Base-by-base conservation (phyloP, 371 early-diverging fungal genomes). In the Mucor indicus region DNA sequence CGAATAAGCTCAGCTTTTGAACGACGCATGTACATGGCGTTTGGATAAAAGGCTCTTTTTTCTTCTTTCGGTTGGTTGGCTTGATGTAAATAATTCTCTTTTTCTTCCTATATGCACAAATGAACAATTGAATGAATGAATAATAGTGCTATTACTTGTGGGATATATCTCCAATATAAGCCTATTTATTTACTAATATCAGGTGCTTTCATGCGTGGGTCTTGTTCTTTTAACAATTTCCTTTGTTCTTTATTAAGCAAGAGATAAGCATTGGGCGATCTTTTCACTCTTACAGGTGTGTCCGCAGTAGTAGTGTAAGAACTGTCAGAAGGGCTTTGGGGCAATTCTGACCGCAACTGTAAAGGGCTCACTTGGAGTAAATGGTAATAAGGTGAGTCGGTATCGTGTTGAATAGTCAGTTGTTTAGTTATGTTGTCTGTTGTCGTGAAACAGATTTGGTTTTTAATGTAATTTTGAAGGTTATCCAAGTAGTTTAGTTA, bases 191-290 rank as follows among this genome's bases (percentile, higher is more conserved):
- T 77, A 29, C 84, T 83, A 35, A 86, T 80, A 51, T 84, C 85
- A 23, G 77, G 76, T 22, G 81, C 83, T 7, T 76, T 82, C 72
- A 78, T 63, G 30, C 77, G 77, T 6, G 86, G 85, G 50, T 86
- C 78, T 35, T 78, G 66, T n/a, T 79, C 70, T 50, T 84, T 67
- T 29, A 86, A 53, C 20, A 73, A 66, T 48, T 71, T 83, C 19
- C 86, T 71, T 77, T 79, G 77, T 49, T 83, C 80, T 47, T 77
- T 77, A 47, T 84, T 86, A 44, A 82, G 84, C 16, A 86, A 54
- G 19, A 86, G 42, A 48, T 80, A 86, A 16, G 84, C 81, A 54
- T 86, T 86, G 44, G 82, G 81, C 0, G 86, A 83, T n/a, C 85
- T 72, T 42, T 75, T 82, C 19, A 84, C 69, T 40, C 82, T 58